Percentiles rank a stretch among this genome's conserved stretches.
These are phyloP conservation scores for Pseudogymnoascus sp. DNA, from an alignment of 2,329 filamentous ascomycete genomes.

Conservation along the genomic window DNA sequence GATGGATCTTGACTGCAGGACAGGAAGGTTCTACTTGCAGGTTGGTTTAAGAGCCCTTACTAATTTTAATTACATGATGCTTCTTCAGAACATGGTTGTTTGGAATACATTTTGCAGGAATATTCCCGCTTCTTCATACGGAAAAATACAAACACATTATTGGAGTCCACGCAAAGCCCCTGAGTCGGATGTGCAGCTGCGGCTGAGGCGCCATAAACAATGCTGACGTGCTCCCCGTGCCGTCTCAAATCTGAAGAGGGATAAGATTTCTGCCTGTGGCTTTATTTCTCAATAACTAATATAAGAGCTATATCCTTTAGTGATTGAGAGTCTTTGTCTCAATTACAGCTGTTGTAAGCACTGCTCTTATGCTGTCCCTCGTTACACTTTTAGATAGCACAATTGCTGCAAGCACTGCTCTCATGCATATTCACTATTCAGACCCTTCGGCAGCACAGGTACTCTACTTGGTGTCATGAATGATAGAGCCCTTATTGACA, in stretches of 20 bases:
- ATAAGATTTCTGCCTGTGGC: too few relatives aligned
- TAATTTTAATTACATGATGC: constrained; percentile 8
- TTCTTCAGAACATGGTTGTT: constrained; percentile 8
- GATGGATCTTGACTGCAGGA: constrained; percentile 8
- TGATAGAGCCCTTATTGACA: neutral
- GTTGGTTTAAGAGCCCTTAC: constrained; percentile 6
- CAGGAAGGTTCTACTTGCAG: constrained; percentile 8
- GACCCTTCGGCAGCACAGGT: too few relatives aligned
- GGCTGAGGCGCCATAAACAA: neutral
- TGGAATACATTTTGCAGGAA: constrained; percentile 4
- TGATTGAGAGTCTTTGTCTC: too few relatives aligned
- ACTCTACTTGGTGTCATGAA: neutral
- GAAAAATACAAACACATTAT: constrained; percentile 6
- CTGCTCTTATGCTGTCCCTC: too few relatives aligned
- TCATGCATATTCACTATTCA: too few relatives aligned
- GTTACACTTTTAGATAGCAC: too few relatives aligned
- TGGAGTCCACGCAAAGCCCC: neutral
- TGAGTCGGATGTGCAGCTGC: neutral
- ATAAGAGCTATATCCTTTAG: too few relatives aligned
- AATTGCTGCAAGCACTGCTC: too few relatives aligned
- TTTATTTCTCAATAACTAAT: too few relatives aligned
- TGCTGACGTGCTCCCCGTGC: neutral
- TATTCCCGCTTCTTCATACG: neutral
- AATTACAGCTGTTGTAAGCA: too few relatives aligned
- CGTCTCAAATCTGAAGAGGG: too few relatives aligned